Percentiles rank a stretch among this genome's conserved stretches.
Evolutionary conservation across 495 filamentous ascomycete species (phyloP).

Genomic region (Xylaria curta): DNA sequence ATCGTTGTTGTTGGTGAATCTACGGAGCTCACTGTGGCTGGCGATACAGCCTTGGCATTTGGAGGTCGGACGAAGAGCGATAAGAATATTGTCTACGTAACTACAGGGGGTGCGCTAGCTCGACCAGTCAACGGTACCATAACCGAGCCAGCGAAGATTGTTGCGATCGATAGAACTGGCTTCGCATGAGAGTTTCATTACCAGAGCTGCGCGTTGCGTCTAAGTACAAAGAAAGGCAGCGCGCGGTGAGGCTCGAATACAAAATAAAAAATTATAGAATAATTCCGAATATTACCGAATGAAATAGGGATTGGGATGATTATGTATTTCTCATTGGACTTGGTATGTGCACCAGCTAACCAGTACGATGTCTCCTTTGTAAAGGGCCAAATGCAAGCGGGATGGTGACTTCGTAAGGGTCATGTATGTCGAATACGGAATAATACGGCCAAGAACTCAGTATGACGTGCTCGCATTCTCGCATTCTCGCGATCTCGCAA

Average conservation of each 20-base stretch:
- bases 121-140: constrained; percentile 42
- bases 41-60: constrained; percentile 37
- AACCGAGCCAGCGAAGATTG: constrained; percentile 41
- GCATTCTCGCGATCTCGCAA: not conserved
- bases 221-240: not conserved
- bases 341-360: not conserved
- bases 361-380: not conserved
- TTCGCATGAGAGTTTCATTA: not conserved
- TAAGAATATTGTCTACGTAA: constrained; percentile 37
- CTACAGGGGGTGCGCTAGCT: constrained; percentile 32
- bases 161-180: constrained; percentile 38
- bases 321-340: not conserved
- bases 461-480: not conserved
- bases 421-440: not conserved
- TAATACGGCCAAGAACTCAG: not conserved
- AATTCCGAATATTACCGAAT: not conserved
- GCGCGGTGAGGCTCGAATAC: not conserved
- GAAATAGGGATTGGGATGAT: too few species aligned
- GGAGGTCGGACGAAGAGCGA: constrained; percentile 28
- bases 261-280: not conserved
- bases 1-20: constrained; percentile 32
- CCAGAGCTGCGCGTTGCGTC: not conserved
- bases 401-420: not conserved
- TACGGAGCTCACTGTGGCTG: constrained; percentile 37
- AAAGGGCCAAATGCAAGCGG: not conserved